phyloP scores from a whole-genome alignment of 257 asterid species.

The Salvia hispanica region DNA sequence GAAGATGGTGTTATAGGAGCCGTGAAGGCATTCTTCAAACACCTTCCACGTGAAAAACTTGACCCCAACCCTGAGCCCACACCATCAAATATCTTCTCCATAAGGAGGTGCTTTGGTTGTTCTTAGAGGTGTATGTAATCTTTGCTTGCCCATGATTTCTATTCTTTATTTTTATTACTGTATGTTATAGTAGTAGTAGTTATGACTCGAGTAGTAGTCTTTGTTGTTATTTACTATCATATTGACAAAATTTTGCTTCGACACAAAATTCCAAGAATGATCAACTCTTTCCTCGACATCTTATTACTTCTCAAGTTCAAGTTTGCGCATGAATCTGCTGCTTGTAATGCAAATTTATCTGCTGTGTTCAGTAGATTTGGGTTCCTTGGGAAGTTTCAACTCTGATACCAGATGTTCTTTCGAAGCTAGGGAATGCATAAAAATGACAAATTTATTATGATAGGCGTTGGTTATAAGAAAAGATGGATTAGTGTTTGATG shows the following conservation, averaged over 20 bases:
- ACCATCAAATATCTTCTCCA: conserved; percentile 53
- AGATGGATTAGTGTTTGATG: no score
- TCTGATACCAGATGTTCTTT: no score
- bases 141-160: conserved; percentile 18
- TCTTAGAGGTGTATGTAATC: conserved; percentile 49
- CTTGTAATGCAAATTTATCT: not conserved
- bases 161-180: conserved; percentile 21
- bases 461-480: no score
- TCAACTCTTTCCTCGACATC: conserved; percentile 7
- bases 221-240: conserved; percentile 9
- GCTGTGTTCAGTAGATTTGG: no score
- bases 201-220: not conserved
- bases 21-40: conserved; percentile 86
- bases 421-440: not conserved
- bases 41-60: conserved; percentile 60
- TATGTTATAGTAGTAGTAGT: not conserved
- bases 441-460: not conserved
- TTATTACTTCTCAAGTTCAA: not conserved
- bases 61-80: conserved; percentile 53
- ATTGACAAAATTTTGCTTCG: not conserved
- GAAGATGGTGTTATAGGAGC: conserved; percentile 97
- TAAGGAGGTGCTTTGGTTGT: conserved; percentile 80
- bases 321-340: conserved; percentile 6
- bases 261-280: not conserved
- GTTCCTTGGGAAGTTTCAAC: no score